Conservation (phyloP, 75 land plant genomes). For the Ceratopteris richardii region DNA sequence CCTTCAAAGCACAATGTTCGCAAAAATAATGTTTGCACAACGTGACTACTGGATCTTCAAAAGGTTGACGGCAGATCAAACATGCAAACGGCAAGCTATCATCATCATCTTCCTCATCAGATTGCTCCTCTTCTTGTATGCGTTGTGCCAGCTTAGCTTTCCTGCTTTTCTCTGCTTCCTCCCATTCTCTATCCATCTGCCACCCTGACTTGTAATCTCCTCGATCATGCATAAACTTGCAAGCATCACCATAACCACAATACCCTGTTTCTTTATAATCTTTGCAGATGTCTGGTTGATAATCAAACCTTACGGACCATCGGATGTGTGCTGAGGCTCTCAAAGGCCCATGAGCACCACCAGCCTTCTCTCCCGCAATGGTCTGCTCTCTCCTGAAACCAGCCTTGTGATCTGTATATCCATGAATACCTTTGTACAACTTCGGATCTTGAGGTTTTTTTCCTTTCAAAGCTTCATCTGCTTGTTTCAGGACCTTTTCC, state of each 20-base stretch:
- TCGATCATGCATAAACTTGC: conserved; percentile 97
- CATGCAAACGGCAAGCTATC: conserved; percentile 84
- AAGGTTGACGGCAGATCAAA: conserved; percentile 77
- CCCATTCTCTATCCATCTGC: conserved; percentile 94
- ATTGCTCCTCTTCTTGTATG: conserved; percentile 22
- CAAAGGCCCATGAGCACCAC: conserved; percentile 93
- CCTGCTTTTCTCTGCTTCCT: conserved; percentile 54
- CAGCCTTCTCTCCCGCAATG: conserved; percentile 82
- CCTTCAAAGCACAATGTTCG: conserved; percentile 91
- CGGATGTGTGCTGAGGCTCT: conserved; percentile 85
- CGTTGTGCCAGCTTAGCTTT: conserved; percentile 46
- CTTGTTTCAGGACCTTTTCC: conserved; percentile 75
- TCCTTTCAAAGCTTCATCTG: conserved; percentile 59
- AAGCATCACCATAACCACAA: conserved; percentile 94
- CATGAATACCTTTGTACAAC: conserved; percentile 77
- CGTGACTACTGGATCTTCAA: conserved; percentile 83
- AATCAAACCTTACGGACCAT: conserved; percentile 81
- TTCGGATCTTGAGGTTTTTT: conserved; percentile 41
- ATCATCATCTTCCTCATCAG: conserved; percentile 46
- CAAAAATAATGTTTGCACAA: conserved; percentile 96
- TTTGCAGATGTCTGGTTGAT: conserved; percentile 97
- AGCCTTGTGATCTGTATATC: conserved; percentile 84
- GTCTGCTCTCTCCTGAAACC: conserved; percentile 92
- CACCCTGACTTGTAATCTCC: conserved; percentile 98
- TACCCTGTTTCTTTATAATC: conserved; percentile 99